phyloP scores from a whole-genome alignment of 208 protist genomes.

The Blechomonas ayalai region DNA sequence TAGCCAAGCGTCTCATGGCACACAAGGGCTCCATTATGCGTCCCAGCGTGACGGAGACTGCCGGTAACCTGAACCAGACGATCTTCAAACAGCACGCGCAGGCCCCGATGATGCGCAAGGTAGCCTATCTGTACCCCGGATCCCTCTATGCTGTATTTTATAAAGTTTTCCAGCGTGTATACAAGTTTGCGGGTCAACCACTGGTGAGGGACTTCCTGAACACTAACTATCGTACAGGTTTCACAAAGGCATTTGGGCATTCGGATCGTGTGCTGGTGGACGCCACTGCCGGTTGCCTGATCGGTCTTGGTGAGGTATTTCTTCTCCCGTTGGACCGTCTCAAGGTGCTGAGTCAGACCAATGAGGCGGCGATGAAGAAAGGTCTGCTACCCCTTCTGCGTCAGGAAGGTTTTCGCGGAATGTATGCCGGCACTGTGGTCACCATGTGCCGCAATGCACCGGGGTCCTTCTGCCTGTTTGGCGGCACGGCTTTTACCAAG shows the following conservation, averaged over 20 bases:
- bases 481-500: slow-evolving; percentile 85
- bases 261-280: slow-evolving; percentile 64
- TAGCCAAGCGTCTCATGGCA: slow-evolving; percentile 86
- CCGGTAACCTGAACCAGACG: slow-evolving; percentile 59
- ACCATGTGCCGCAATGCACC: slow-evolving; percentile 87
- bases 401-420: slow-evolving; percentile 69
- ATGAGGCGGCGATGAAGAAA: slow-evolving; percentile 59
- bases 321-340: slow-evolving; percentile 86
- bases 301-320: slow-evolving; percentile 85
- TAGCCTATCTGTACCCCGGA: slow-evolving; percentile 85
- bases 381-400: slow-evolving; percentile 61
- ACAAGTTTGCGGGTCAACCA: slow-evolving; percentile 91
- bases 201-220: slow-evolving; percentile 68
- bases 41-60: slow-evolving; percentile 24
- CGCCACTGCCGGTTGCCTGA: slow-evolving; percentile 70
- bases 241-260: slow-evolving; percentile 45
- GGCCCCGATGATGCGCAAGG: slow-evolving; percentile 37
- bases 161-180: slow-evolving; percentile 89
- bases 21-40: slow-evolving; percentile 51
- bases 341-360: slow-evolving; percentile 89
- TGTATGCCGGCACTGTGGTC: slow-evolving; percentile 80
- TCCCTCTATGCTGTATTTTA: slow-evolving; percentile 83
- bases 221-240: slow-evolving; percentile 26
- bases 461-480: slow-evolving; percentile 89
- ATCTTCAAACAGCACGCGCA: slow-evolving; percentile 76